phyloP scores from a whole-genome alignment of 2,329 filamentous ascomycete genomes.

The Claviceps digitariae region DNA sequence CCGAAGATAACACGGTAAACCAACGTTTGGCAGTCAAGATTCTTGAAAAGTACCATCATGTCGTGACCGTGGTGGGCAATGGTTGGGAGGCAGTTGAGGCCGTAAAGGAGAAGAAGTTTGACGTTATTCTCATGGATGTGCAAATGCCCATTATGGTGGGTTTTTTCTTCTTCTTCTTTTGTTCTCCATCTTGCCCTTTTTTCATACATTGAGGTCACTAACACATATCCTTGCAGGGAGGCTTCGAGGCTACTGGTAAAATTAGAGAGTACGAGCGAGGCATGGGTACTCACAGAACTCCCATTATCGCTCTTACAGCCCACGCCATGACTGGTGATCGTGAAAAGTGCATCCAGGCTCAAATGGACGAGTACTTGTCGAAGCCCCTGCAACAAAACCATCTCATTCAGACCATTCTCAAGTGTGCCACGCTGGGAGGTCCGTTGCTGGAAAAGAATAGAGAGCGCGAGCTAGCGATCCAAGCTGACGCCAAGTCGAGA shows the following conservation, averaged over 20 bases:
- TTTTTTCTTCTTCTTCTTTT: background rate
- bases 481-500: conserved; percentile 33
- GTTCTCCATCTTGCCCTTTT: background rate
- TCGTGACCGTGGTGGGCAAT: conserved; percentile 86
- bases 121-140: conserved; percentile 97
- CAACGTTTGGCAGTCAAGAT: conserved; percentile 94
- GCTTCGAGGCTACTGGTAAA: conserved; percentile 92
- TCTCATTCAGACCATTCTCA: conserved; percentile 93
- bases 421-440: conserved; percentile 84
- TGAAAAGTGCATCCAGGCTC: conserved; percentile 94
- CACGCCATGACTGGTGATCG: conserved; percentile 98
- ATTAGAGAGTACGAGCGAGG: conserved; percentile 90
- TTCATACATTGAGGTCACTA: conserved; percentile 14
- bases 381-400: conserved; percentile 96
- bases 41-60: conserved; percentile 89
- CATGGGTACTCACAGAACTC: conserved; percentile 67
- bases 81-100: conserved; percentile 85
- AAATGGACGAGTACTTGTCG: conserved; percentile 98
- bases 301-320: conserved; percentile 91
- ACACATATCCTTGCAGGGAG: conserved; percentile 46
- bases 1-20: conserved; percentile 96
- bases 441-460: conserved; percentile 66
- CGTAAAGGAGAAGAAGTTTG: conserved; percentile 85
- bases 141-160: conserved; percentile 97
- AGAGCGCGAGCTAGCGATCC: conserved; percentile 42